phyloP scores from a whole-genome alignment of 2,329 filamentous ascomycete species.

The Xylariaceae sp. region DNA sequence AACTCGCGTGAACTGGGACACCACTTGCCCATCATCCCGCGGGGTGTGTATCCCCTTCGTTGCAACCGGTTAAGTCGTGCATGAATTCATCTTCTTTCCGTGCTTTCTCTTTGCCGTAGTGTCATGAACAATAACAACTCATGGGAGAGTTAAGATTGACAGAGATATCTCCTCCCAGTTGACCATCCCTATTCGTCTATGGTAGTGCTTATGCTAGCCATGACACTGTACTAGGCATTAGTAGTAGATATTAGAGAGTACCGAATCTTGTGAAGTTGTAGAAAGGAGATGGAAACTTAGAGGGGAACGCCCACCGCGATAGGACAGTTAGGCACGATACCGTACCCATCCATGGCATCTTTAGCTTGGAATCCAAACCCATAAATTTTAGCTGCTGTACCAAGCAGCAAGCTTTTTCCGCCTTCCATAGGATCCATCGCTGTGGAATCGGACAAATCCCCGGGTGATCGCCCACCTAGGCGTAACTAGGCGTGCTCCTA shows the following conservation, averaged over 20 bases:
- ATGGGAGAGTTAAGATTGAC: not conserved
- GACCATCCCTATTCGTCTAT: not conserved
- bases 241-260: not conserved
- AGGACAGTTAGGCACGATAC: not conserved
- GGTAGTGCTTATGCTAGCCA: not conserved
- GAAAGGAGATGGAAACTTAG: not conserved
- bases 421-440: not conserved
- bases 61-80: not conserved
- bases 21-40: not conserved
- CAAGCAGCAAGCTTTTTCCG: not conserved
- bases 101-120: not conserved
- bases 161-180: not conserved
- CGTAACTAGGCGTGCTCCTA: not conserved
- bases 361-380: not conserved
- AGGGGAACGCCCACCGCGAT: not conserved
- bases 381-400: not conserved
- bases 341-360: not conserved
- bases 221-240: not conserved
- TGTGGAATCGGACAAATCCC: not conserved
- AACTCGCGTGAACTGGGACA: not conserved
- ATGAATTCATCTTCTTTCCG: not conserved
- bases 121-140: not conserved
- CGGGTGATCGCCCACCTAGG: not conserved
- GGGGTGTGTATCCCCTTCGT: not conserved
- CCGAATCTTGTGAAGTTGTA: not conserved